These are phyloP conservation scores for Striga hermonthica DNA, from an alignment of 305 asterid species.

Conservation along the genomic window DNA sequence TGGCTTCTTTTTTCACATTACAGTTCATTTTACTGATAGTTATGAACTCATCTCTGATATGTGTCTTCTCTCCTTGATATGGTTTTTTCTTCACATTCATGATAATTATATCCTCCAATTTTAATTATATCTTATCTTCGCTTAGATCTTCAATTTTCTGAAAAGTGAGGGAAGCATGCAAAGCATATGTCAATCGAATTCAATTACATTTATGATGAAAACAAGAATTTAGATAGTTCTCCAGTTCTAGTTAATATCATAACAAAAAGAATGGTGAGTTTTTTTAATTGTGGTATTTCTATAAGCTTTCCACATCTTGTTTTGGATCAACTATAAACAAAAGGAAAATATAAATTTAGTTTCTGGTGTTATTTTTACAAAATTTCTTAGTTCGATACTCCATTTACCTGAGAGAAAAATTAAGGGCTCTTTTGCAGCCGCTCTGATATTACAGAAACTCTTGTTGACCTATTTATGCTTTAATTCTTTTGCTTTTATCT, in stretches of 20 bases:
- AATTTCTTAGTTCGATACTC: not conserved
- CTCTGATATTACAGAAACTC: not conserved
- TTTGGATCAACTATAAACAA: not conserved
- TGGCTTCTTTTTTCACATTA: not conserved
- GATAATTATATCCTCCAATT: not conserved
- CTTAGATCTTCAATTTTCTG: conserved; percentile 5
- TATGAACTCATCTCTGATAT: not conserved
- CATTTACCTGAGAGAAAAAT: not conserved
- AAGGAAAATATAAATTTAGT: not conserved
- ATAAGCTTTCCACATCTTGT: not conserved
- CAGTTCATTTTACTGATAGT: not conserved
- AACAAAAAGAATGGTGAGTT: not conserved
- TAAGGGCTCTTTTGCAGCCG: not conserved
- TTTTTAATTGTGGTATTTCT: not conserved
- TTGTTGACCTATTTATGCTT: not conserved
- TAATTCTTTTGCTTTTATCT: conserved; percentile 4
- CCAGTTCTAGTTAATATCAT: not conserved
- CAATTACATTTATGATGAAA: not conserved
- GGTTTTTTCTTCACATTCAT: not conserved
- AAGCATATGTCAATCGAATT: not conserved
- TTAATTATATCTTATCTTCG: not conserved
- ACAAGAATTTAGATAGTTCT: not conserved
- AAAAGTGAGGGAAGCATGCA: not conserved
- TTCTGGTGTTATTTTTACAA: not conserved
- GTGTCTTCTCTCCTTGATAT: not conserved